Base-by-base conservation (phyloP, 2,329 filamentous ascomycete genomes). In the Colletotrichum liriopes region DNA sequence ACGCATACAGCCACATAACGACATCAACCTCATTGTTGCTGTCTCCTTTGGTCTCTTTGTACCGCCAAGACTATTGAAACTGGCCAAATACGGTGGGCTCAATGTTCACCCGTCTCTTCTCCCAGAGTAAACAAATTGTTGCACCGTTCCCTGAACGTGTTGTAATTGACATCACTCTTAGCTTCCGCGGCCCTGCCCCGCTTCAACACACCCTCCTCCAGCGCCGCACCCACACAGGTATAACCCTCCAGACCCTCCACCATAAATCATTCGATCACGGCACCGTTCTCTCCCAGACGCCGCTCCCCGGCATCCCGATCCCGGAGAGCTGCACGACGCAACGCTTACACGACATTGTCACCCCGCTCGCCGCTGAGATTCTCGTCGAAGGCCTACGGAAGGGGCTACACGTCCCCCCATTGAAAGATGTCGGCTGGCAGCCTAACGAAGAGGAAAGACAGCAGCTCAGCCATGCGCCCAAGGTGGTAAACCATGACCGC, bases 21-120 rank as follows among this genome's bases (percentile, higher is more conserved):
- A 84, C 3, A 90, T 91, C 75, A 95, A 98, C 80, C 86, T 99
- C 71, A 89, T 99, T 76, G 86, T 98, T 56, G 95, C 95, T 59
- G 96, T 98, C 5, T 98, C 96, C 0, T 99, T 98, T 82, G 96
- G 96, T 3, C 88, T 98, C 9, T 93, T 98, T 73, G 92, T 99
- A 1, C 96, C 96, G 0, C 87, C 88, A 0, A 88, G 94, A 5
- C 90, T 98, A 20, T 85, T 99, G 29, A 84, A 84, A 29, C 84
- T 84, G 1, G 90, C 93, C 32, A 90, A 89, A 76, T 98, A 97
- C 82, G 95, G 95, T 54, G 96, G 96, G 0, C 84, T 99, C 3
- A 99, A 99, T 81, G 88, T 99, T 2, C 96, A 99, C 78, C 96
- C 96, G 1, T 98, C 96, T 0, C 83, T 98, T 37, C 88, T 99